Conservation (phyloP, 1,284 basidiomycete genomes). For the Spongiforma sp. region DNA sequence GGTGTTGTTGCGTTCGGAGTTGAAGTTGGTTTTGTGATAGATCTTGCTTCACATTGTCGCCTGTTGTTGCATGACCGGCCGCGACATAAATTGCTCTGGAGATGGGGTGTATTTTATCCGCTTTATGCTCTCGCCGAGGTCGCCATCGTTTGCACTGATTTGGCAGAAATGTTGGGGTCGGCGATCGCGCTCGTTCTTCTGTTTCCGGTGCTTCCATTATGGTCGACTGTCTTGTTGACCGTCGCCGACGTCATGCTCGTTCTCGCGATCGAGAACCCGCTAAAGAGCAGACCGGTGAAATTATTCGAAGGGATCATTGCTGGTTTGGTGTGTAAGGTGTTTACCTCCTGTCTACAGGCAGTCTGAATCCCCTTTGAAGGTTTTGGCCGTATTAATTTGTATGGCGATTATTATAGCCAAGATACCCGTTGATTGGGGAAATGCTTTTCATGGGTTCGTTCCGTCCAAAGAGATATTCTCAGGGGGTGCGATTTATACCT, state of each 20-base stretch:
- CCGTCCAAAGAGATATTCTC: conserved; percentile 63
- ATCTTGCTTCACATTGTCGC: conserved; percentile 77
- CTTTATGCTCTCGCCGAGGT: conserved; percentile 74
- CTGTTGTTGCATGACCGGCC: conserved; percentile 71
- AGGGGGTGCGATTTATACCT: conserved; percentile 68
- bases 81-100: conserved; percentile 61
- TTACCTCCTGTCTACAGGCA: too few relatives aligned
- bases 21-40: conserved; percentile 42
- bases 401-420: conserved; percentile 80
- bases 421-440: conserved; percentile 70
- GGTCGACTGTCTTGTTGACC: conserved; percentile 85
- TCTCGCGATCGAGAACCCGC: conserved; percentile 66
- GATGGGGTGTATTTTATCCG: conserved; percentile 74
- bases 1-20: too few relatives aligned
- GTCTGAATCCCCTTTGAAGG: conserved; percentile 47
- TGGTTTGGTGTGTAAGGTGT: too few relatives aligned
- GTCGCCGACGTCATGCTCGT: conserved; percentile 85
- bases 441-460: conserved; percentile 77
- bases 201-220: conserved; percentile 81
- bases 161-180: conserved; percentile 79
- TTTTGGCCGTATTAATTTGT: conserved; percentile 69
- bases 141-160: conserved; percentile 84
- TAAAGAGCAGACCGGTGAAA: too few relatives aligned
- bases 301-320: too few relatives aligned
- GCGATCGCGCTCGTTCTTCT: conserved; percentile 73